Conservation (phyloP, 2,329 filamentous ascomycete genomes). For the Nectriaceae sp. region DNA sequence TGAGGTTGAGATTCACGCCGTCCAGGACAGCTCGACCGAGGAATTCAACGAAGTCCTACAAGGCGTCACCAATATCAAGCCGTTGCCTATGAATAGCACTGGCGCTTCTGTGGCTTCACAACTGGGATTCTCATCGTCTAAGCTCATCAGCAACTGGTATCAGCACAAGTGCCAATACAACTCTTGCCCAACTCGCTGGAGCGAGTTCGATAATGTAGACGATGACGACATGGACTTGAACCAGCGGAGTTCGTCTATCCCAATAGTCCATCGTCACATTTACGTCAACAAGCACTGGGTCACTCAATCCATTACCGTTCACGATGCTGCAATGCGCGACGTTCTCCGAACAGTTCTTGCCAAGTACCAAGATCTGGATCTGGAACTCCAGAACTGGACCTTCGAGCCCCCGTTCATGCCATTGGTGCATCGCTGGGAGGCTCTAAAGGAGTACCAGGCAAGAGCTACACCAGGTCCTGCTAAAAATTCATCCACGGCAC, state of each 20-base stretch:
- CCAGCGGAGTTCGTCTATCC: conserved; percentile 19
- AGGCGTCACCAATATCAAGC: conserved; percentile 2
- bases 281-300: conserved; percentile 32
- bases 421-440: conserved; percentile 39
- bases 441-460: conserved; percentile 8
- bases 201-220: conserved; percentile 27
- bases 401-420: conserved; percentile 35
- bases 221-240: conserved; percentile 29
- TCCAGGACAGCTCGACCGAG: not conserved
- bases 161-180: conserved; percentile 24
- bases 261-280: conserved; percentile 36
- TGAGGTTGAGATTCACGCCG: not conserved
- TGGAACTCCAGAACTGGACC: conserved; percentile 34
- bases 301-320: conserved; percentile 34
- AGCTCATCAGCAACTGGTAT: conserved; percentile 17
- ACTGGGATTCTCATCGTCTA: conserved; percentile 2
- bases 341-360: conserved; percentile 31
- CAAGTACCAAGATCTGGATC: conserved; percentile 37
- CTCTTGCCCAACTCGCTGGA: conserved; percentile 31
- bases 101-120: not conserved
- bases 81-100: conserved; percentile 1
- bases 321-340: conserved; percentile 31
- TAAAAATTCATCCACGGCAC: conserved; percentile 8
- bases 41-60: conserved; percentile 1
- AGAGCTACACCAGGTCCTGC: not conserved